phyloP scores from a whole-genome alignment of 352 stramenopile species.

The Pythium sp. region DNA sequence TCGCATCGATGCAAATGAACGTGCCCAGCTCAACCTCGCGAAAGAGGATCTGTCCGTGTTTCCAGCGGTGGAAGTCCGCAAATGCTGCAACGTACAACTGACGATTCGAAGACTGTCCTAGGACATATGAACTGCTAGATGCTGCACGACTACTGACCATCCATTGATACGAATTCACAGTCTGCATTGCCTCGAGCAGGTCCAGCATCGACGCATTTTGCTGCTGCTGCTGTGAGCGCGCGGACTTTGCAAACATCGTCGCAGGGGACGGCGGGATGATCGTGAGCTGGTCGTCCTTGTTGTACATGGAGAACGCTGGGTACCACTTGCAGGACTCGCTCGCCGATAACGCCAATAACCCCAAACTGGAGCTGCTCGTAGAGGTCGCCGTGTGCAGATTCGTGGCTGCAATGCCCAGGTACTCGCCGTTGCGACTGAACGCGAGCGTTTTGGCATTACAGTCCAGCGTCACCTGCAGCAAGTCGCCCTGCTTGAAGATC shows the following conservation, averaged over 20 bases:
- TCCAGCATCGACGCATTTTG: slow-evolving; percentile 36
- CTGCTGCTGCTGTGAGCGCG: slow-evolving; percentile 18
- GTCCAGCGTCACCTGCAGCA: slow-evolving; percentile 83
- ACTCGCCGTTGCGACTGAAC: slow-evolving; percentile 86
- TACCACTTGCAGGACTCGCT: slow-evolving; percentile 62
- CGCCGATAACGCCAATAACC: background rate
- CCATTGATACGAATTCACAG: slow-evolving; percentile 24
- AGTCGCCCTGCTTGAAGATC: slow-evolving; percentile 89
- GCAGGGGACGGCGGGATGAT: slow-evolving; percentile 40
- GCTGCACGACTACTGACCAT: background rate
- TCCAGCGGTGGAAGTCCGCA: slow-evolving; percentile 30
- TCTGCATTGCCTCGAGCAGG: slow-evolving; percentile 30
- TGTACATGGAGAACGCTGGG: slow-evolving; percentile 90
- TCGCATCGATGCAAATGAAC: slow-evolving; percentile 36
- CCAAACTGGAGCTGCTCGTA: slow-evolving; percentile 1
- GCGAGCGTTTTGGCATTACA: slow-evolving; percentile 76
- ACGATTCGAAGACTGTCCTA: background rate
- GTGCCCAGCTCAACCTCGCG: slow-evolving; percentile 32
- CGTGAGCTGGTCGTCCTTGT: slow-evolving; percentile 88
- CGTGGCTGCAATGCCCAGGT: slow-evolving; percentile 79
- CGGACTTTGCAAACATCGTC: slow-evolving; percentile 9
- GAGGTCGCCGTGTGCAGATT: slow-evolving; percentile 39
- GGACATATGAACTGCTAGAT: background rate
- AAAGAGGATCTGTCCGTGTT: slow-evolving; percentile 21
- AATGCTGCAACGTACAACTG: slow-evolving; percentile 29